phyloP scores from a whole-genome alignment of 2,329 filamentous ascomycete genomes.

The Lasiodiplodia gonubiensis region DNA sequence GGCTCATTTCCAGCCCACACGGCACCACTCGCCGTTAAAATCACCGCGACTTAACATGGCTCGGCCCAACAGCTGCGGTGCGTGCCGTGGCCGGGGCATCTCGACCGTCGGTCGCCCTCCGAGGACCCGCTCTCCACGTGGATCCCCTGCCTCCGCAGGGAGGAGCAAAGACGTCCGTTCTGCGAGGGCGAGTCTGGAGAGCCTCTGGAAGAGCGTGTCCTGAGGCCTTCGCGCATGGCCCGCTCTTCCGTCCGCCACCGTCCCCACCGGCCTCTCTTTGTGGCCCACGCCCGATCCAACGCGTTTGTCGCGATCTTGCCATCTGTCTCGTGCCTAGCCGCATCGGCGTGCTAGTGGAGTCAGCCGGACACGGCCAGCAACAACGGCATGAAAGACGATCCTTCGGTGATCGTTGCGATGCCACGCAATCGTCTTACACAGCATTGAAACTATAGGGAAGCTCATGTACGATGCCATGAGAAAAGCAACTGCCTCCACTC shows the following conservation, averaged over 20 bases:
- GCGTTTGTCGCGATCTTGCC: background rate
- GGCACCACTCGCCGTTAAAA: background rate
- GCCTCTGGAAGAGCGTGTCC: background rate
- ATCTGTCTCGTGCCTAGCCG: slow-evolving; percentile 11
- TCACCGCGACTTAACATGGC: slow-evolving; percentile 7
- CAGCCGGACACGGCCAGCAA: background rate
- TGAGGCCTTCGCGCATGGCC: background rate
- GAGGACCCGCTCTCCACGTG: slow-evolving; percentile 15
- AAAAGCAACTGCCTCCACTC: background rate
- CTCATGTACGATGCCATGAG: background rate
- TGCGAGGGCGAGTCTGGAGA: background rate
- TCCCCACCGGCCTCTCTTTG: background rate
- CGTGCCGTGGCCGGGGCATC: slow-evolving; percentile 1
- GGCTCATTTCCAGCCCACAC: slow-evolving; percentile 1
- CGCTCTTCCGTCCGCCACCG: background rate
- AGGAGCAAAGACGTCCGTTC: background rate
- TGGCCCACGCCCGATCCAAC: background rate
- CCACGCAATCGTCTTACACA: background rate
- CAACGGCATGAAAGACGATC: background rate
- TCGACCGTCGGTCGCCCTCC: slow-evolving; percentile 1
- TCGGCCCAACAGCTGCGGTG: background rate
- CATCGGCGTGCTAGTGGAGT: slow-evolving; percentile 7
- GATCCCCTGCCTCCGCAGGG: background rate
- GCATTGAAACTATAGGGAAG: background rate
- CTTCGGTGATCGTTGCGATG: background rate